Percentiles rank a stretch among this genome's conserved stretches.
These are phyloP conservation scores for Astragalus glycyphyllos DNA, from an alignment of 306 rosid genomes.

Conservation along the genomic window DNA sequence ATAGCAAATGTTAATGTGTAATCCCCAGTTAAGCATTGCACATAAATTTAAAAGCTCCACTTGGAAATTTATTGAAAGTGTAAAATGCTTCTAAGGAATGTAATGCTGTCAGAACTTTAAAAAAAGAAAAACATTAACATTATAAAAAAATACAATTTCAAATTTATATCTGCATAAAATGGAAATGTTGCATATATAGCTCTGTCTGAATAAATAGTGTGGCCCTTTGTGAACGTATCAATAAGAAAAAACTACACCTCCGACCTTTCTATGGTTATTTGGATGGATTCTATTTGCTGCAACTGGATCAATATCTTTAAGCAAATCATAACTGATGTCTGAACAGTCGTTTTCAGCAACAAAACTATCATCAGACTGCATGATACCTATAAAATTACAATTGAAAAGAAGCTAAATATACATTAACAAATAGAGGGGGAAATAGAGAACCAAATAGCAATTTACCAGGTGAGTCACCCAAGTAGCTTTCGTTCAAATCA, in stretches of 20 bases:
- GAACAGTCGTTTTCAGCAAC: slow-evolving; percentile 48
- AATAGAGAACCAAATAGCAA: slow-evolving; percentile 24
- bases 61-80: slow-evolving; percentile 15
- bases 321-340: slow-evolving; percentile 57
- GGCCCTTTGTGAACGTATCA: slow-evolving; percentile 6
- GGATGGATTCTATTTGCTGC: slow-evolving; percentile 94
- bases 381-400: slow-evolving; percentile 51
- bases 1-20: background rate
- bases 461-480: slow-evolving; percentile 51
- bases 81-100: slow-evolving; percentile 11
- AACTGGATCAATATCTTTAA: slow-evolving; percentile 79
- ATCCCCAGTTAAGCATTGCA: slow-evolving; percentile 19
- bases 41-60: slow-evolving; percentile 4
- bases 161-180: background rate
- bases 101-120: slow-evolving; percentile 12
- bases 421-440: background rate
- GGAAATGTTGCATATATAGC: slow-evolving; percentile 10
- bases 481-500: slow-evolving; percentile 51
- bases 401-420: background rate
- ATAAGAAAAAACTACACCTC: slow-evolving; percentile 34
- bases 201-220: background rate
- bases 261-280: slow-evolving; percentile 83
- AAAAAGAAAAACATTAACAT: background rate
- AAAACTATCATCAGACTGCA: slow-evolving; percentile 32
- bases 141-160: background rate